Conservation (phyloP, 1,139 yeast genomes). For the Scheffersomyces parashehatae region DNA sequence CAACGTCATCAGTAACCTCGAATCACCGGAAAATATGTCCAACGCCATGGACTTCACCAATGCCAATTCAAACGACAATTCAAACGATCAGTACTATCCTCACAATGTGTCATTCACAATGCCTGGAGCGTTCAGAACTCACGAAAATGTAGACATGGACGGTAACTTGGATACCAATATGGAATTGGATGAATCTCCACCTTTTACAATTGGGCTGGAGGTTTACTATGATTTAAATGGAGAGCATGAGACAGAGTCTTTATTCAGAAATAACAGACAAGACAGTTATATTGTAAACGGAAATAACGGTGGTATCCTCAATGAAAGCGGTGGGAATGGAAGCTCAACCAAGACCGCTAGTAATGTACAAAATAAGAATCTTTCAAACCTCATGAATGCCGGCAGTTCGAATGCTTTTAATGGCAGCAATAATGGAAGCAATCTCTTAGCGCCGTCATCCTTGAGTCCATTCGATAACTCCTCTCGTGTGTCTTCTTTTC, state of each 20-base stretch:
- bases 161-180: conserved; percentile 11
- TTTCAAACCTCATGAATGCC: too few relatives aligned
- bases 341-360: too few relatives aligned
- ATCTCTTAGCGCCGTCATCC: neutral
- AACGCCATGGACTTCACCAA: neutral
- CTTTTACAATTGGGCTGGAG: conserved; percentile 41
- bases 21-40: neutral
- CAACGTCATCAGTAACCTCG: conserved; percentile 3
- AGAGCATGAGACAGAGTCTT: conserved; percentile 6
- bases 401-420: neutral
- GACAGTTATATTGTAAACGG: neutral
- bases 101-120: conserved; percentile 19
- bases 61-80: conserved; percentile 1
- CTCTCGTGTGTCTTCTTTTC: conserved; percentile 11
- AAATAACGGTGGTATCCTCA: too few relatives aligned
- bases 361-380: too few relatives aligned
- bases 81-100: neutral
- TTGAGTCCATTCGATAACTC: conserved; percentile 11
- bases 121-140: conserved; percentile 34
- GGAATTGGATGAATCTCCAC: conserved; percentile 45
- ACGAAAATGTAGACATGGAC: conserved; percentile 12
- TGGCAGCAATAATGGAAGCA: neutral
- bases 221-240: conserved; percentile 17
- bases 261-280: conserved; percentile 2
- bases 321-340: too few relatives aligned